Base-by-base conservation (phyloP, 1,284 basidiomycete species). In the Sutorius eximius region DNA sequence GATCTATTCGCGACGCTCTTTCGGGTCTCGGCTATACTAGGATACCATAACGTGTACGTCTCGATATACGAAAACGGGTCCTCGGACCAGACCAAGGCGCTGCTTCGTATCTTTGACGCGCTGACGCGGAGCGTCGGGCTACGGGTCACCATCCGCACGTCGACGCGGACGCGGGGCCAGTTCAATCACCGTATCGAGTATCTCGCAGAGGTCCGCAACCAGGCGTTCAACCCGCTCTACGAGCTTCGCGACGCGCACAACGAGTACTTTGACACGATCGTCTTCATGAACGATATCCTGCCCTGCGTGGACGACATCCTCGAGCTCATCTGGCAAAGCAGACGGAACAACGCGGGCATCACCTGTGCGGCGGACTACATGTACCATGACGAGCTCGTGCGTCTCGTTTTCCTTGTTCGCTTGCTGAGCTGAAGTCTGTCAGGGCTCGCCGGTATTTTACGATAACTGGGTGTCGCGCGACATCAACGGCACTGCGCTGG, bases 151-250 rank as follows among this genome's bases (percentile, higher is more conserved):
- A 97, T 98, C 66, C 85, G 93, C 53, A 93, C 93, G 2, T 92
- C 89, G 15, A 89, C 88, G 78, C 86, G 95, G 61, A 95, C 89
- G 6, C 81, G 95, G 51, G 95, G 95, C 49, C 89, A 90, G n/a
- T 97, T 98, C 79, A 94, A 95, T 73, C 95, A 98, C 71, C 93
- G 95, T 60, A 98, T 98, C 77, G 95, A 98, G 73, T 98, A 98
- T 75, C 87, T 98, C 51, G 95, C 95, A 29, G 95, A 98, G 71
- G 95, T 98, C 32, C 89, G 95, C 59, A 98, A 98, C 69, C 87
- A 92, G 33, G 95, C 95, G 29, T 91, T 98, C 72, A 91, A 90
- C 3, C 95, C 95, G 1, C 76, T 98, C 24, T 90, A 95, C 73
- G 95, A 98, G 70, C 80, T 96, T 42, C 82, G 95, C 45, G 94